These are phyloP conservation scores for Marasmius sp. DNA, from an alignment of 1,284 basidiomycete species.

Conservation along the genomic window DNA sequence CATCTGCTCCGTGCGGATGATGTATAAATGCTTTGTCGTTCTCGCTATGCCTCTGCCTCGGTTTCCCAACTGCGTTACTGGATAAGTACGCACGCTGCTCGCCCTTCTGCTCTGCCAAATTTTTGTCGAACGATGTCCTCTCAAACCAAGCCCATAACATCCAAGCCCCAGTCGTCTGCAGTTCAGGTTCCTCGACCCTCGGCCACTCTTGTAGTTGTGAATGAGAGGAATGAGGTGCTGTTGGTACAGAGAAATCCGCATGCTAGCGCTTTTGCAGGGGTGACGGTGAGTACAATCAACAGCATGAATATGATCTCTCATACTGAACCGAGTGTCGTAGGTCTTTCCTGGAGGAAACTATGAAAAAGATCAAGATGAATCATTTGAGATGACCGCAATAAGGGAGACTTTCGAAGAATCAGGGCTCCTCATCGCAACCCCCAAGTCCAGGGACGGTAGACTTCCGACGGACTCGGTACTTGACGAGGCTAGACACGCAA, in stretches of 20 bases:
- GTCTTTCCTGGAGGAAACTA: slow-evolving; percentile 75
- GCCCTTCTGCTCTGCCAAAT: not conserved
- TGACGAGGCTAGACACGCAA: slow-evolving; percentile 53
- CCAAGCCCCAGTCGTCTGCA: slow-evolving; percentile 14
- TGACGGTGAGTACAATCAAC: slow-evolving; percentile 49
- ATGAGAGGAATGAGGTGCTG: slow-evolving; percentile 62
- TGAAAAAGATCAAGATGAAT: slow-evolving; percentile 57
- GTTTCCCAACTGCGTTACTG: no score
- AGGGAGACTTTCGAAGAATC: slow-evolving; percentile 76
- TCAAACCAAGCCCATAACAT: not conserved
- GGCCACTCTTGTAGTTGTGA: slow-evolving; percentile 64
- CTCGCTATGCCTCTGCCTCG: no score
- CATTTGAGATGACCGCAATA: slow-evolving; percentile 60
- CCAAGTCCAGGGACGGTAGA: slow-evolving; percentile 19
- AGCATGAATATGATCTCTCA: not conserved
- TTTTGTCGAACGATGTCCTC: not conserved
- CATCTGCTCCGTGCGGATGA: no score
- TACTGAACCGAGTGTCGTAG: slow-evolving; percentile 31
- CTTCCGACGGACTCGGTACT: slow-evolving; percentile 36
- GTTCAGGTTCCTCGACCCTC: slow-evolving; percentile 48
- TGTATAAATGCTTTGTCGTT: no score
- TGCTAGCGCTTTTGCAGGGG: slow-evolving; percentile 61
- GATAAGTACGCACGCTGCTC: not conserved
- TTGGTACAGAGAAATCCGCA: slow-evolving; percentile 67
- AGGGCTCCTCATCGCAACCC: slow-evolving; percentile 61